phyloP scores from a whole-genome alignment of 176 grass and related monocot species.

The Triticum turgidum region DNA sequence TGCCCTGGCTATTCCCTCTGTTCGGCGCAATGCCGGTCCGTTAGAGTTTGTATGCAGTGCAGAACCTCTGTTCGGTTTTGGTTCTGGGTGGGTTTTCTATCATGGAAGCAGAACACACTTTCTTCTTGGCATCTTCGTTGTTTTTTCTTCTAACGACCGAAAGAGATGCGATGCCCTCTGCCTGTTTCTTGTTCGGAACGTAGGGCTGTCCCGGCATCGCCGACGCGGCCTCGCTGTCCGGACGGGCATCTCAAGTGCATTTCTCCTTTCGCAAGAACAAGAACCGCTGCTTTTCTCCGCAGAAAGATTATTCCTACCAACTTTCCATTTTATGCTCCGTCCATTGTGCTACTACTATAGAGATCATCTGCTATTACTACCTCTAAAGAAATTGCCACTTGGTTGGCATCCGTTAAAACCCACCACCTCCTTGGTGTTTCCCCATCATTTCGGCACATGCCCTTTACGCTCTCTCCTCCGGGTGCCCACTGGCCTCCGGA shows the following conservation, averaged over 20 bases:
- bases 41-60: too few species aligned
- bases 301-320: not conserved
- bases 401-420: not conserved
- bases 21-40: too few species aligned
- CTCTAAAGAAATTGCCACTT: not conserved
- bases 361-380: too few species aligned
- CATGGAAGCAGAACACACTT: too few species aligned
- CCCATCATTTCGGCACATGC: slow-evolving; percentile 20
- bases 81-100: too few species aligned
- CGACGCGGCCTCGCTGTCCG: slow-evolving; percentile 17
- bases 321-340: slow-evolving; percentile 26
- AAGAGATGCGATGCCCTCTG: not conserved
- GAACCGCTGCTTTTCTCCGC: slow-evolving; percentile 1
- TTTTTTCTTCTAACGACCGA: too few species aligned
- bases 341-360: not conserved
- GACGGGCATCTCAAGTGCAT: not conserved
- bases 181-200: slow-evolving; percentile 16
- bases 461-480: not conserved
- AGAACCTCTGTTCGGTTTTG: too few species aligned
- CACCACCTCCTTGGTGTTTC: slow-evolving; percentile 33
- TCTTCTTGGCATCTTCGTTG: not conserved
- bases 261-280: not conserved
- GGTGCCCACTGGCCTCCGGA: not conserved
- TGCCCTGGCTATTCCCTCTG: too few species aligned
- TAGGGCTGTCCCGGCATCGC: not conserved